These are phyloP conservation scores for Zychaea mexicana DNA, from an alignment of 371 early-diverging fungal genomes.

Conservation along the genomic window DNA sequence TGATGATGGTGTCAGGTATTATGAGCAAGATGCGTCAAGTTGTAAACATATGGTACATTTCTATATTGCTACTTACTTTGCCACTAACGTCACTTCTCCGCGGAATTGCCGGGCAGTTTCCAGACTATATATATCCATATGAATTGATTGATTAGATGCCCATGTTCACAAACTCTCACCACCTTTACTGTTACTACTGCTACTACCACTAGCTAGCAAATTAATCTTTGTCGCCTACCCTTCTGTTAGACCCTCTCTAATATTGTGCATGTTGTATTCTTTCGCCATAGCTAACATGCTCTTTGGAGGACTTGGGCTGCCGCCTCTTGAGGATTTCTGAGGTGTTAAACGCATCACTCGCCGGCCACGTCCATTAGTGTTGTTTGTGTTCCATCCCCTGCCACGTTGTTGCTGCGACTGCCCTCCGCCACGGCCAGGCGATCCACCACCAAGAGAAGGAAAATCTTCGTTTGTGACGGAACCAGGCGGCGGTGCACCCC, in stretches of 20 bases:
- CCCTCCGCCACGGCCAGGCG: neutral
- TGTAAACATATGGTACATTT: no score
- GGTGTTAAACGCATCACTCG: neutral
- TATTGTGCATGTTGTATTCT: conserved; percentile 38
- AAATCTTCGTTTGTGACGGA: neutral
- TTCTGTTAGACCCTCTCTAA: conserved; percentile 20
- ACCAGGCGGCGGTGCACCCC: neutral
- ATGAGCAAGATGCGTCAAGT: no score
- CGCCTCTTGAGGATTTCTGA: neutral
- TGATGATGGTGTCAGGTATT: no score
- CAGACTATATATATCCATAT: no score
- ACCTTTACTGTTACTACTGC: no score
- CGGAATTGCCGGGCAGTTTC: conserved; percentile 32
- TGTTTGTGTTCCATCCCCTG: neutral
- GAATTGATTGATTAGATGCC: no score
- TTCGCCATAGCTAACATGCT: conserved; percentile 15
- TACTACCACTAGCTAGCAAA: no score
- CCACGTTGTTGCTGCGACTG: neutral
- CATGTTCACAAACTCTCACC: no score
- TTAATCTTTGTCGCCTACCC: conserved; percentile 26
- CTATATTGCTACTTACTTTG: conserved; percentile 30
- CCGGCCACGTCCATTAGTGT: neutral
- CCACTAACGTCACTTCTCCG: conserved; percentile 40
- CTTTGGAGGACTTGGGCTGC: neutral
- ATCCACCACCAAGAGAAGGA: neutral